Base-by-base conservation (phyloP, 1,284 basidiomycete genomes). In the Neotropicomus parvogracilis region DNA sequence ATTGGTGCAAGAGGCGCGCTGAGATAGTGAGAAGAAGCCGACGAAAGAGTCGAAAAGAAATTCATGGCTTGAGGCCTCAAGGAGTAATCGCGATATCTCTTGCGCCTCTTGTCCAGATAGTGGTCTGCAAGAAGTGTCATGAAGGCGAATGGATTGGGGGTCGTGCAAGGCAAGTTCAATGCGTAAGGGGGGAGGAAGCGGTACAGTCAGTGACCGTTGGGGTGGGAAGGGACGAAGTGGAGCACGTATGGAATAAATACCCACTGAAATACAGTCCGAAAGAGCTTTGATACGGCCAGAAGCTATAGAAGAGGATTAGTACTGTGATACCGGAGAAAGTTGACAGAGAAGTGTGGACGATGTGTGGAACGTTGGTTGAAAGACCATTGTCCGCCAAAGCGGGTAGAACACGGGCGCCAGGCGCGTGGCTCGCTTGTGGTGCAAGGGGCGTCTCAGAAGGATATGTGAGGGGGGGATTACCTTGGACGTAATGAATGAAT, bases 401-500 rank as follows among this genome's bases (percentile, higher is more conserved):
- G 48, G 54, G 59, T 46, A 36, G 52, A 54, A 38, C 45, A 41
- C 41, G 38, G 34, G 47, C 49, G 42, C 24, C 26, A 14, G 39
- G 60, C 64, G 54, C 63, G 48, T 64, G 64, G 40, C 48, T 62
- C 63, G 59, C 52, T 62, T 57, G 53, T 11, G 20, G n/a, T n/a
- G 21, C 44, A 40, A 46, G 29, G 31, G 2, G 31, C 16, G 14
- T 6, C 24, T 36, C 36, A 38, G 44, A 43, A 32, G 31, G 35
- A 48, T 24, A 50, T 31, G 35, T 36, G 21, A 20, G 14, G 27
- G 27, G 40, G 13, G 40, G 16, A 67, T 54, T 56, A 80, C 81
- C 75, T 77, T 71, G 67, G 57, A 61, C 60, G 65, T 69, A 83
- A 80, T 55, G 81, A 85, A 64, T 69, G 80, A 77, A 63, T 67